Evolutionary conservation across 2,329 filamentous ascomycete genomes (phyloP).

Genomic region (Emergomyces orientalis): DNA sequence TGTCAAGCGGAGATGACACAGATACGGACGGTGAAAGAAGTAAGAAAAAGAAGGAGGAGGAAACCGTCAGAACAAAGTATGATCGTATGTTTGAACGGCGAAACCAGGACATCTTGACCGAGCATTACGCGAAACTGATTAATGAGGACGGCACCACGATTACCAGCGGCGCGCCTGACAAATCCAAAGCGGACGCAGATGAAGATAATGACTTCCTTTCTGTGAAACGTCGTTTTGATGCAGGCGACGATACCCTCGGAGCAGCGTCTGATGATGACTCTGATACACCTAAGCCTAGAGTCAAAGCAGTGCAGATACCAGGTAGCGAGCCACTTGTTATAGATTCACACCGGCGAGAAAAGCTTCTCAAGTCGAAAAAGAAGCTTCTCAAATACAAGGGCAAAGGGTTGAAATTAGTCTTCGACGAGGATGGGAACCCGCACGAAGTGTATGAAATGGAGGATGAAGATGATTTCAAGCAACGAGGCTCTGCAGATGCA

Average conservation of each 20-base stretch:
- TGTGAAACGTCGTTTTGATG: slow-evolving; percentile 77
- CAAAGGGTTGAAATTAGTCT: slow-evolving; percentile 74
- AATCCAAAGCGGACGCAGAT: slow-evolving; percentile 43
- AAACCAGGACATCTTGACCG: slow-evolving; percentile 92
- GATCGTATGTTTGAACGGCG: slow-evolving; percentile 96
- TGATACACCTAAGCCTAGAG: slow-evolving; percentile 38
- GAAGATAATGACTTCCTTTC: slow-evolving; percentile 75
- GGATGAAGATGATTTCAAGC: slow-evolving; percentile 69
- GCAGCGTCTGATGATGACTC: slow-evolving; percentile 30
- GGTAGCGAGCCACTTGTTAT: slow-evolving; percentile 64
- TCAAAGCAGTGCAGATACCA: slow-evolving; percentile 43
- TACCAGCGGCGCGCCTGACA: slow-evolving; percentile 25
- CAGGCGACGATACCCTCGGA: slow-evolving; percentile 50
- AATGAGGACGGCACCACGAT: slow-evolving; percentile 46
- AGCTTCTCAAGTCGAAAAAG: slow-evolving; percentile 91
- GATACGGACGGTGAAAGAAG: slow-evolving; percentile 39
- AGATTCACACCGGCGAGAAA: slow-evolving; percentile 91
- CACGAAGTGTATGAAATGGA: slow-evolving; percentile 84
- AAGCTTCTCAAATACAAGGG: slow-evolving; percentile 85
- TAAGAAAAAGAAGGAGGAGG: slow-evolving; percentile 56
- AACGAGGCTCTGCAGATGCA: slow-evolving; percentile 63
- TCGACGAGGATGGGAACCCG: slow-evolving; percentile 81
- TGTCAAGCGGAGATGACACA: slow-evolving; percentile 52
- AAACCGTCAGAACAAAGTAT: slow-evolving; percentile 80
- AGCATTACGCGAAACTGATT: slow-evolving; percentile 84